Evolutionary conservation across 306 rosid species (phyloP).

Genomic region (Gastrolobium villosum): DNA sequence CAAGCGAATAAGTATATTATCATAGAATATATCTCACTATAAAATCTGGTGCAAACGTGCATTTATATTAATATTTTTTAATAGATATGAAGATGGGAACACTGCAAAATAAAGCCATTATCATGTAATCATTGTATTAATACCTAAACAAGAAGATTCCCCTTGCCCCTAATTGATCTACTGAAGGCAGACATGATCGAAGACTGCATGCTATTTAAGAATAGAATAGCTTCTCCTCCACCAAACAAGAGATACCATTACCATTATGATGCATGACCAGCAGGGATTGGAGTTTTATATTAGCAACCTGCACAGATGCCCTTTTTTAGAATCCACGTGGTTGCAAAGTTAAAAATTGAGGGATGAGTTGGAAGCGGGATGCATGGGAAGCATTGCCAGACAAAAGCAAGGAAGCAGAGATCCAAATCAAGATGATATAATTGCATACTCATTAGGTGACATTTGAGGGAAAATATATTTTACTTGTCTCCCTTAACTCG

Average conservation of each 20-base stretch:
- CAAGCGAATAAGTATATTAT: constrained; percentile 13
- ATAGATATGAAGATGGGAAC: not conserved
- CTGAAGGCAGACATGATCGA: constrained; percentile 26
- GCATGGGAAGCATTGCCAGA: constrained; percentile 25
- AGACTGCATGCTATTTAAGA: constrained; percentile 11
- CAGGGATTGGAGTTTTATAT: constrained; percentile 19
- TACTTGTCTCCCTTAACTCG: not conserved
- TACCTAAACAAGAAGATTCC: constrained; percentile 32
- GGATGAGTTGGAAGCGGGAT: constrained; percentile 26
- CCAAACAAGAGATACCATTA: constrained; percentile 25
- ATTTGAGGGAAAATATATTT: not conserved
- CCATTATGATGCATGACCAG: not conserved
- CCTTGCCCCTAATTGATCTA: not conserved
- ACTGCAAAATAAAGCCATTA: constrained; percentile 29
- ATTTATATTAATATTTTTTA: not conserved
- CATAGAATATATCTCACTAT: not conserved
- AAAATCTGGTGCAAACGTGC: constrained; percentile 16
- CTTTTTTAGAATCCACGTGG: constrained; percentile 25
- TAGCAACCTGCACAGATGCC: constrained; percentile 23
- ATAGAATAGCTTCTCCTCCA: not conserved
- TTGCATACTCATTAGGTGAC: not conserved
- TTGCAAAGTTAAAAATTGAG: not conserved
- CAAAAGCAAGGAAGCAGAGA: not conserved
- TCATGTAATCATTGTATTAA: not conserved
- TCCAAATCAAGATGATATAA: constrained; percentile 19